Conservation (phyloP, 2,329 filamentous ascomycete species). For the Hypoxylon sp. region DNA sequence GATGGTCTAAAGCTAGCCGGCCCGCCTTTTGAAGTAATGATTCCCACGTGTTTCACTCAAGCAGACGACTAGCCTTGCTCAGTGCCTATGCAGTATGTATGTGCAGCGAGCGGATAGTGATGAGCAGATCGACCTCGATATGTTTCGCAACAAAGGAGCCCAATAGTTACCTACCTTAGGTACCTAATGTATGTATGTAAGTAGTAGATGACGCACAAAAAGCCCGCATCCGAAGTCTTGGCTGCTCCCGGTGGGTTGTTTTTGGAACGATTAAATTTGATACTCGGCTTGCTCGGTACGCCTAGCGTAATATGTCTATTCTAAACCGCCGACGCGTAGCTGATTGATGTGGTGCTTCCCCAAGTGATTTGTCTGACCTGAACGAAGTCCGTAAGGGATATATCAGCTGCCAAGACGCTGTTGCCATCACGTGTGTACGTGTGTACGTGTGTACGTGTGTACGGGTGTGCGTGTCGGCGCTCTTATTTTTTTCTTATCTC, state of each 20-base stretch:
- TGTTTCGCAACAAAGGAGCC: constrained; percentile 2
- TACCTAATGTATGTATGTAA: no score
- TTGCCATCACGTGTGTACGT: constrained; percentile 22
- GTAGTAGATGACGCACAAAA: constrained; percentile 23
- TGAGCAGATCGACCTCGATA: not conserved
- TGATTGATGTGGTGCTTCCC: not conserved
- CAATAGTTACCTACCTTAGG: not conserved
- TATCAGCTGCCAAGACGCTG: constrained; percentile 7
- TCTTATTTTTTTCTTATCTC: constrained; percentile 7
- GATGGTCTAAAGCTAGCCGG: constrained; percentile 24
- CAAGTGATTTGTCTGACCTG: not conserved
- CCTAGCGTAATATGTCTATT: constrained; percentile 24
- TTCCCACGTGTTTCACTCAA: constrained; percentile 36
- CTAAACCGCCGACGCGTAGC: constrained; percentile 18
- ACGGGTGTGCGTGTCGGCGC: constrained; percentile 17
- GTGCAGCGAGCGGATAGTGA: not conserved
- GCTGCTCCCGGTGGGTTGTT: constrained; percentile 30
- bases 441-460: constrained; percentile 21
- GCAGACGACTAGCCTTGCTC: not conserved
- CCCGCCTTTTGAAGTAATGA: constrained; percentile 34
- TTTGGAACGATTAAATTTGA: constrained; percentile 13
- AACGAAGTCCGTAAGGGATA: constrained; percentile 6
- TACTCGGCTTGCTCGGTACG: constrained; percentile 28
- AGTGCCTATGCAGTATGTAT: not conserved
- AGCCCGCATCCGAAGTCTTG: constrained; percentile 19